Conservation (phyloP, 352 stramenopile genomes). For the Phytophthora pini region DNA sequence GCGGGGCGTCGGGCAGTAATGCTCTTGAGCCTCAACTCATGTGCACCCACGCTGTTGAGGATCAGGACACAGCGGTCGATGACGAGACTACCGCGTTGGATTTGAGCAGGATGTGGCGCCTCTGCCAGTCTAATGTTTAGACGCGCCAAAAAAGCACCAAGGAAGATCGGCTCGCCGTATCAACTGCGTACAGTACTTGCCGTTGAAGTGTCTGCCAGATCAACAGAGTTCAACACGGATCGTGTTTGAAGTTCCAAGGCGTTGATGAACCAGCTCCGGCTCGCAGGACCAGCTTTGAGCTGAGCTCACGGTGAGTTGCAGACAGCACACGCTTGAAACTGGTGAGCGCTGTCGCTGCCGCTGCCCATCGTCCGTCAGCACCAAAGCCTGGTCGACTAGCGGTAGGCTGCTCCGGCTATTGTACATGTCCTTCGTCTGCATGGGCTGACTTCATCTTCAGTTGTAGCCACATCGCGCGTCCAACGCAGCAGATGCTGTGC, state of each 20-base stretch:
- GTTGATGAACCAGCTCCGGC: slow-evolving; percentile 17
- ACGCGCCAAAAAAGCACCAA: slow-evolving; percentile 1
- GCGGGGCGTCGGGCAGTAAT: slow-evolving; percentile 32
- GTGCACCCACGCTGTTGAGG: slow-evolving; percentile 25
- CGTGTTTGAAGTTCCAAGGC: slow-evolving; percentile 31
- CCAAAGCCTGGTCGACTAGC: slow-evolving; percentile 19
- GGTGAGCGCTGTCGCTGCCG: neutral
- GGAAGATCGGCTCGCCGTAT: slow-evolving; percentile 9
- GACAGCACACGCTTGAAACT: neutral
- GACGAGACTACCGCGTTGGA: slow-evolving; percentile 32
- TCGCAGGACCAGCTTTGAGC: slow-evolving; percentile 5
- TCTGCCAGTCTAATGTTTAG: slow-evolving; percentile 22
- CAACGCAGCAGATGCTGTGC: slow-evolving; percentile 13
- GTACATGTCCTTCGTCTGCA: neutral
- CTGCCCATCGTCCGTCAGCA: slow-evolving; percentile 2
- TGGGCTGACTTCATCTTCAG: slow-evolving; percentile 21
- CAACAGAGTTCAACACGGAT: slow-evolving; percentile 6
- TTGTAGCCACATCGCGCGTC: slow-evolving; percentile 31
- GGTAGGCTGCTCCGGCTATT: slow-evolving; percentile 1
- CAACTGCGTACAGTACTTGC: slow-evolving; percentile 26
- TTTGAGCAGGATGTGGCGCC: slow-evolving; percentile 33
- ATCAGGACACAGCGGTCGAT: slow-evolving; percentile 23
- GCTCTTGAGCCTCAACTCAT: slow-evolving; percentile 35
- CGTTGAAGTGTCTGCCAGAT: slow-evolving; percentile 16
- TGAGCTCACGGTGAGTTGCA: neutral